Conservation (phyloP, 192 early-diverging fungal genomes). For the Backusella luteola region DNA sequence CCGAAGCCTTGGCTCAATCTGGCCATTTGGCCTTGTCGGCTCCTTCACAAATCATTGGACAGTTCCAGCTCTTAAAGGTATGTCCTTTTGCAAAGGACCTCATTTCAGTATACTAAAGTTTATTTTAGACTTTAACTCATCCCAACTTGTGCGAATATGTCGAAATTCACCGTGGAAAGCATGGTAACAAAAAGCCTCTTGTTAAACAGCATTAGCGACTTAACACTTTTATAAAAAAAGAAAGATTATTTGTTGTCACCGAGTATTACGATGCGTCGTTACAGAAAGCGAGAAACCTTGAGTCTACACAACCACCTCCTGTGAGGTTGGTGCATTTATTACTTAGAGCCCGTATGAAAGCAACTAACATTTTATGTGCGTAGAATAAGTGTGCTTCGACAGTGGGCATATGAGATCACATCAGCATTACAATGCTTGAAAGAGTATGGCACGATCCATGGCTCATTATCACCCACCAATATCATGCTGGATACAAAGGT, state of each 20-base stretch:
- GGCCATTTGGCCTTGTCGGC: slow-evolving; percentile 37
- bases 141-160: slow-evolving; percentile 65
- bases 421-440: slow-evolving; percentile 51
- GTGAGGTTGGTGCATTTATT: not conserved
- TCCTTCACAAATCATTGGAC: slow-evolving; percentile 48
- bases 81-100: not conserved
- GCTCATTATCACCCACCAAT: slow-evolving; percentile 43
- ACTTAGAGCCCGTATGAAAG: not conserved
- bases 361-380: too few species aligned
- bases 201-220: not conserved
- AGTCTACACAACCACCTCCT: not conserved
- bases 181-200: slow-evolving; percentile 37
- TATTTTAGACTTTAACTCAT: slow-evolving; percentile 48
- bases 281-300: slow-evolving; percentile 3
- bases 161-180: slow-evolving; percentile 61
- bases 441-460: slow-evolving; percentile 44
- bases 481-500: slow-evolving; percentile 52
- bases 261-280: slow-evolving; percentile 45
- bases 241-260: slow-evolving; percentile 56
- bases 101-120: too few species aligned
- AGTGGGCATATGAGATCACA: slow-evolving; percentile 54
- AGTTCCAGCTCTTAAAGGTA: slow-evolving; percentile 49
- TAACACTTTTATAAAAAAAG: slow-evolving; percentile 18
- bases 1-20: slow-evolving; percentile 30
- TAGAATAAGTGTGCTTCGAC: slow-evolving; percentile 30